A percentile compares a stretch with the other conserved stretches of the same genome.
Conservation (phyloP, 805 yeast species). For the Lipomyces oligophaga region DNA sequence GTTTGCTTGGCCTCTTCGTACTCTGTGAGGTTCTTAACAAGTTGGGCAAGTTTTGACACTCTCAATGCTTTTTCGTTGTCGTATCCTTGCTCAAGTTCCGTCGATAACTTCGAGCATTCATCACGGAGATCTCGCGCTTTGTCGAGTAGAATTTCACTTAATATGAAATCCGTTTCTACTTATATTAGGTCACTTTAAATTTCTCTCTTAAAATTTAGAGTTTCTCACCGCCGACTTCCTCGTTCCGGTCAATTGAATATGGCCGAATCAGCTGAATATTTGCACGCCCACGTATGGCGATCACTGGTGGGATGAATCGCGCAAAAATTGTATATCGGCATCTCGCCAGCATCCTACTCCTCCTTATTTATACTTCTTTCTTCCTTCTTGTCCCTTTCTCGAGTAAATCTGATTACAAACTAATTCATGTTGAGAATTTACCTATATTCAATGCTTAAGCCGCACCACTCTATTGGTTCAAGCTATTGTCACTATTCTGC, state of each 20-base stretch:
- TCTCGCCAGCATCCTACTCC: no score
- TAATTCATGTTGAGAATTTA: no score
- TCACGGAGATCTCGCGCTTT: slow-evolving; percentile 7
- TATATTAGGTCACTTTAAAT: not conserved
- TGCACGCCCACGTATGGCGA: not conserved
- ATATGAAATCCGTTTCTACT: slow-evolving; percentile 1
- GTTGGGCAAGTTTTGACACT: slow-evolving; percentile 11
- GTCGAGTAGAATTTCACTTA: slow-evolving; percentile 7
- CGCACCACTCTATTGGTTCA: not conserved
- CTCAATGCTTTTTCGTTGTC: slow-evolving; percentile 20
- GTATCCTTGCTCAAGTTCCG: slow-evolving; percentile 17
- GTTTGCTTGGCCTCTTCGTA: slow-evolving; percentile 16
- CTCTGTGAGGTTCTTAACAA: slow-evolving; percentile 5
- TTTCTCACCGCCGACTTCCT: not conserved
- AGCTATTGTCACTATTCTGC: not conserved
- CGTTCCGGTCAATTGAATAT: not conserved
- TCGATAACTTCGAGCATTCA: slow-evolving; percentile 17
- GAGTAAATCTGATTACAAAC: no score
- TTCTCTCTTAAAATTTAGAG: not conserved
- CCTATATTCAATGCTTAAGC: no score
- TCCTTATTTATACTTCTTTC: no score
- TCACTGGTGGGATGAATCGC: no score
- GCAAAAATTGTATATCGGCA: no score
- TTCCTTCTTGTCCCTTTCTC: no score
- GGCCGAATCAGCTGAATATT: not conserved